Base-by-base conservation (phyloP, 495 filamentous ascomycete genomes). In the Aspergillus cristatus region DNA sequence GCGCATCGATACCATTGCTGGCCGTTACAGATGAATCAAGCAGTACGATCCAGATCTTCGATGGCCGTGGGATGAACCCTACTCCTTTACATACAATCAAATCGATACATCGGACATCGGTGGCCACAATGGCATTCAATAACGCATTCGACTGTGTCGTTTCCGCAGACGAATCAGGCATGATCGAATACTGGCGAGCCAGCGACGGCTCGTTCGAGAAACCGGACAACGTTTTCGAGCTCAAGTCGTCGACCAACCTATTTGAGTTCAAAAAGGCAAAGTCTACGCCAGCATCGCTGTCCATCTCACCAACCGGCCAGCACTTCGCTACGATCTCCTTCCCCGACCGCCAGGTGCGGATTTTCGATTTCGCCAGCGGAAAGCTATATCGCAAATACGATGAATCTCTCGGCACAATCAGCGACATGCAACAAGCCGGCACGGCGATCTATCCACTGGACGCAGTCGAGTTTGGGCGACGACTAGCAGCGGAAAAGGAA, bases 191-290 rank as follows among this genome's bases (percentile, higher is more conserved):
- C 57, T 99, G 91, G 91, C 68, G 72, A 34, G 86, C 91, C 1
- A 55, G 58, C 15, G 76, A 75, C 40, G 75, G 74, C 7, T 75
- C 66, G 12, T 96, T 87, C 46, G 87, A 91, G 51, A 96, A 96
- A 51, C 91, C 91, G 0, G 80, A 87, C 45, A 85, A 79, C 38
- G 88, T 99, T 13, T 99, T 93, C 53, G 71, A 83, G 33, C 82
- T 82, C 51, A 99, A 99, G 55, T 91, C 85, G 52, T 80, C 79
- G 2, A 99, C 91, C 8, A 86, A 83, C 38, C 71, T 99, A 2
- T 97, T 99, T 55, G 90, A 93, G 24, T 99, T 97, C 67, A 96
- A 93, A 50, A 97, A 88, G 60, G 73, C 86, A 29, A 97, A 94
- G 54, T 90, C 86, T 0, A 71, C 81, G 0, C 88, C 91, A 0